Conservation (phyloP, 352 stramenopile species). For the Elongisporangium prolatum region DNA sequence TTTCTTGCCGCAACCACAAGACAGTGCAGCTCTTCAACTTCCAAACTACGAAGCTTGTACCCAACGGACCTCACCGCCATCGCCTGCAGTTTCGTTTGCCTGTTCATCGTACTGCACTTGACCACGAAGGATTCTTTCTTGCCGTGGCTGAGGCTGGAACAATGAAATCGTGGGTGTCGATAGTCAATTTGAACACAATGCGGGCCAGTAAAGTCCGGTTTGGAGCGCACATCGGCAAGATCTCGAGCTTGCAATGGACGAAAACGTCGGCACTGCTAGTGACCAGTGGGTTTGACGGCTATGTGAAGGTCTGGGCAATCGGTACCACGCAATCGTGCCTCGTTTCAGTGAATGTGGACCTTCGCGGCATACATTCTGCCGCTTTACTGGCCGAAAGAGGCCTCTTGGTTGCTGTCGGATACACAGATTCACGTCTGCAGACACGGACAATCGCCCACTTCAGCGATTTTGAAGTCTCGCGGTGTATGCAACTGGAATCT, state of each 20-base stretch:
- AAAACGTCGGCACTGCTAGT: conserved; percentile 28
- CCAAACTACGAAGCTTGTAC: not conserved
- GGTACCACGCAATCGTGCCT: conserved; percentile 10
- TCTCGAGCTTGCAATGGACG: conserved; percentile 54
- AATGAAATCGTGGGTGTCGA: conserved; percentile 53
- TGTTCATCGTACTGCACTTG: conserved; percentile 34
- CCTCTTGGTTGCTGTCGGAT: conserved; percentile 27
- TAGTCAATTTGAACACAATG: conserved; percentile 26
- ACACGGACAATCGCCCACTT: conserved; percentile 30
- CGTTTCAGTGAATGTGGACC: conserved; percentile 39
- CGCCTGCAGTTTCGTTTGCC: conserved; percentile 29
- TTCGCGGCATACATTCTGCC: conserved; percentile 35
- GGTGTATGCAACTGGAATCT: conserved; percentile 21
- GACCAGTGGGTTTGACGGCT: conserved; percentile 49
- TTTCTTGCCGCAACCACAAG: conserved; percentile 22
- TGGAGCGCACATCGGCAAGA: conserved; percentile 43
- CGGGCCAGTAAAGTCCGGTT: conserved; percentile 28
- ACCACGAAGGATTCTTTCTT: conserved; percentile 28
- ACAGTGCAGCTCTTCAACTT: conserved; percentile 19
- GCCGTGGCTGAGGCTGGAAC: conserved; percentile 34
- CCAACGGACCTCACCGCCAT: conserved; percentile 5
- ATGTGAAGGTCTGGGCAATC: conserved; percentile 64
- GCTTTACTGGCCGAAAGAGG: conserved; percentile 18
- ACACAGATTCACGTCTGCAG: conserved; percentile 39
- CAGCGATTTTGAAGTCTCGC: conserved; percentile 32